Evolutionary conservation across 805 yeast genomes (phyloP).

Genomic region (Tetrapisispora arboricola): DNA sequence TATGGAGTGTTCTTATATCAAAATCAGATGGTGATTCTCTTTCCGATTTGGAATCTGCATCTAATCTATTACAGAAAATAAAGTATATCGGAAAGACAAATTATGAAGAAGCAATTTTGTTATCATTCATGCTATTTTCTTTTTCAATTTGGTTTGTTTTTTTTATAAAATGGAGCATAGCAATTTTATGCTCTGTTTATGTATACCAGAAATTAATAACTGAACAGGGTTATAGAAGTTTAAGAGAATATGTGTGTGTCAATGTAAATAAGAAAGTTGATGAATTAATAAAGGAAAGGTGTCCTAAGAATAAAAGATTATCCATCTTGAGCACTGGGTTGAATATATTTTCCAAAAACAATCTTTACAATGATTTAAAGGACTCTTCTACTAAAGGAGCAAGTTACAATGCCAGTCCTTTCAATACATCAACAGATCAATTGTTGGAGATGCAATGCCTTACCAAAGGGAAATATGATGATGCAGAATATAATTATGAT

Average conservation of each 20-base stretch:
- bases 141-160: slow-evolving; percentile 65
- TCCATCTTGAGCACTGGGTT: neutral
- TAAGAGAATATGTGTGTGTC: slow-evolving; percentile 53
- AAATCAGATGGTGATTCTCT: slow-evolving; percentile 23
- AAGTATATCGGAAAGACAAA: slow-evolving; percentile 49
- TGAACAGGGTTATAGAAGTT: slow-evolving; percentile 30
- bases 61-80: slow-evolving; percentile 36
- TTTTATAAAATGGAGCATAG: slow-evolving; percentile 45
- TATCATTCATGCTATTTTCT: slow-evolving; percentile 68
- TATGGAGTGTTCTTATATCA: slow-evolving; percentile 39
- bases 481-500: neutral
- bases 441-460: slow-evolving; percentile 1
- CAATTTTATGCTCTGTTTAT: slow-evolving; percentile 42
- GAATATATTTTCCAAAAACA: neutral
- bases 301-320: slow-evolving; percentile 1
- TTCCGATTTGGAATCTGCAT: slow-evolving; percentile 21
- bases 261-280: slow-evolving; percentile 51
- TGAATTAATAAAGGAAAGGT: slow-evolving; percentile 23
- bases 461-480: neutral
- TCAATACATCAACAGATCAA: slow-evolving; percentile 1
- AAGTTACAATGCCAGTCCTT: neutral
- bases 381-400: neutral
- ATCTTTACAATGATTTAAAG: no score
- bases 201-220: slow-evolving; percentile 38
- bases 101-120: slow-evolving; percentile 55